These are phyloP conservation scores for Gnetum montanum DNA, from an alignment of 75 land plant species.

Conservation along the genomic window DNA sequence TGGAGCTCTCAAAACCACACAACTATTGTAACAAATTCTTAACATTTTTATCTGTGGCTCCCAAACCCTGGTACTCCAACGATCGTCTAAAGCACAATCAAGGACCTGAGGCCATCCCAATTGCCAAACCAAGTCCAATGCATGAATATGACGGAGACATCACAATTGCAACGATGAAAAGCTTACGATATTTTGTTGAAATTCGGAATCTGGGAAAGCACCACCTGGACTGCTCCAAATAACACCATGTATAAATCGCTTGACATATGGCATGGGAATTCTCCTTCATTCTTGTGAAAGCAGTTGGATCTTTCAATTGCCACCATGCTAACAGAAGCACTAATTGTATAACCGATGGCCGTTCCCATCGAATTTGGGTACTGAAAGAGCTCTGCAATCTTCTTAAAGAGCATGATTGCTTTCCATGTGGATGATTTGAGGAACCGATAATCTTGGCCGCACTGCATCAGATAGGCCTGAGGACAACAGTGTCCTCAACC, in stretches of 20 bases:
- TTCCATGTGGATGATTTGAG: conserved; percentile 61
- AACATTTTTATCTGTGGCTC: too few relatives aligned
- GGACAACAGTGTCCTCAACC: conserved; percentile 41
- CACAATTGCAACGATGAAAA: conserved; percentile 17
- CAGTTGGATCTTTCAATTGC: conserved; percentile 21
- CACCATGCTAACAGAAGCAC: conserved; percentile 61
- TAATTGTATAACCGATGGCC: conserved; percentile 69
- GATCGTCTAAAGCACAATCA: too few relatives aligned
- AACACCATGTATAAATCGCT: conserved; percentile 18
- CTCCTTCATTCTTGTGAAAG: conserved; percentile 13
- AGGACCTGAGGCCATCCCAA: conserved; percentile 20
- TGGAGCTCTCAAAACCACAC: too few relatives aligned
- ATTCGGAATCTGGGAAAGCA: conserved; percentile 21
- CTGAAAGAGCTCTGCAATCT: conserved; percentile 68
- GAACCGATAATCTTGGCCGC: conserved; percentile 51
- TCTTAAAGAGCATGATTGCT: conserved; percentile 56
- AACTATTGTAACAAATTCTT: too few relatives aligned
- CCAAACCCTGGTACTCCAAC: too few relatives aligned
- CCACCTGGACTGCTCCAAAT: conserved; percentile 17
- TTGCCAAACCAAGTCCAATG: conserved; percentile 19
- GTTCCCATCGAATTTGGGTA: conserved; percentile 58
- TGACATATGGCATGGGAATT: conserved; percentile 13
- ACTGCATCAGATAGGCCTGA: conserved; percentile 64
- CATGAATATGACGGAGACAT: conserved; percentile 18
- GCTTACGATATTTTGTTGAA: conserved; percentile 21